Percentiles rank a stretch among this genome's conserved stretches.
Conservation (phyloP, 2,329 filamentous ascomycete genomes). For the Fusarium sp. region DNA sequence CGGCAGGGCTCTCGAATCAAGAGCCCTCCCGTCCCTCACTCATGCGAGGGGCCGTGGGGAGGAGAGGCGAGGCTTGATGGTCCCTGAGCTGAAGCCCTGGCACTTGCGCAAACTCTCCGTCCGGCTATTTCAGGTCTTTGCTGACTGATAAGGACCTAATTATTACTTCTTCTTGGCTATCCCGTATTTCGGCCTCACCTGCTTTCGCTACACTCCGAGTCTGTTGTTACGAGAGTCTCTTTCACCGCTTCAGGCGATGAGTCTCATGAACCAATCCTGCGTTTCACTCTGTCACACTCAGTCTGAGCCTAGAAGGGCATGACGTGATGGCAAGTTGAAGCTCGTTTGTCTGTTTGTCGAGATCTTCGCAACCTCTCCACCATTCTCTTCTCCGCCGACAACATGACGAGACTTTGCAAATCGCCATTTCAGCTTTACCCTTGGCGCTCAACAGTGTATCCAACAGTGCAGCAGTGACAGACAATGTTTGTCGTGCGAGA, state of each 20-base stretch:
- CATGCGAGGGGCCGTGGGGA: slow-evolving; percentile 25
- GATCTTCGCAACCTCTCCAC: background rate
- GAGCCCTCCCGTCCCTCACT: slow-evolving; percentile 28
- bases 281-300: slow-evolving; percentile 28
- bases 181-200: background rate
- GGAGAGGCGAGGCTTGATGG: slow-evolving; percentile 11
- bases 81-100: slow-evolving; percentile 13
- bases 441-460: background rate
- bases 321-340: background rate
- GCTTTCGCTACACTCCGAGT: background rate
- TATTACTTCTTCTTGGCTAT: background rate
- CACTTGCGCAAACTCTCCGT: background rate
- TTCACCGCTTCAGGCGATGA: background rate
- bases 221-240: background rate
- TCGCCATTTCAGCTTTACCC: slow-evolving; percentile 16
- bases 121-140: background rate
- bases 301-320: slow-evolving; percentile 12
- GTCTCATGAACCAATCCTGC: slow-evolving; percentile 16
- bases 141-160: background rate
- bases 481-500: background rate
- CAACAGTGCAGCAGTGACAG: background rate
- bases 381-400: background rate
- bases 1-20: slow-evolving; percentile 25
- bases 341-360: background rate
- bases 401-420: slow-evolving; percentile 10